A percentile compares a stretch with the other conserved stretches of the same genome.
These are phyloP conservation scores for Fusarium redolens DNA, from an alignment of 2,329 filamentous ascomycete genomes.

Conservation along the genomic window DNA sequence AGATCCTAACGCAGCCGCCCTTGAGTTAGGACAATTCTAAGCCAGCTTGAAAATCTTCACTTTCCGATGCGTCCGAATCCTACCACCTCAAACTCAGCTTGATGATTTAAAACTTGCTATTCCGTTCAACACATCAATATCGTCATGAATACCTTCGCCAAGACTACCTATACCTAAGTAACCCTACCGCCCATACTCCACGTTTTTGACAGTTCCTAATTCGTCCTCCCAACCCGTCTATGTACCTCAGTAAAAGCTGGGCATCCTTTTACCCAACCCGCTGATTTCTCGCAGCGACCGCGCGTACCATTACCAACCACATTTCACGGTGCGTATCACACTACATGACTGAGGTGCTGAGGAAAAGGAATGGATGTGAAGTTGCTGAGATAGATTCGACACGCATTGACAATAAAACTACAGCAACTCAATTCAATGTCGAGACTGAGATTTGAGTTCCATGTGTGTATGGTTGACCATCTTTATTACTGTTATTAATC, in stretches of 20 bases:
- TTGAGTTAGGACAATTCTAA: neutral
- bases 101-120: neutral
- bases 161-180: slow-evolving; percentile 19
- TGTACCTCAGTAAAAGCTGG: slow-evolving; percentile 8
- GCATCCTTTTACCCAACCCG: slow-evolving; percentile 19
- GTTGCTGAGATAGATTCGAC: neutral
- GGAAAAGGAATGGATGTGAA: neutral
- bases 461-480: neutral
- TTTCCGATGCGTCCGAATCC: slow-evolving; percentile 32
- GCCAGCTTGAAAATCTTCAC: neutral
- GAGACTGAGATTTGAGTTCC: slow-evolving; percentile 18
- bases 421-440: neutral
- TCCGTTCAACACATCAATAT: neutral
- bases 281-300: slow-evolving; percentile 23
- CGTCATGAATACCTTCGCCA: slow-evolving; percentile 19
- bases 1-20: neutral
- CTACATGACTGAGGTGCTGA: neutral
- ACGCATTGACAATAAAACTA: neutral
- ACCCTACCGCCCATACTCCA: slow-evolving; percentile 32
- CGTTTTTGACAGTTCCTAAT: slow-evolving; percentile 26
- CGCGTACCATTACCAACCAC: slow-evolving; percentile 29
- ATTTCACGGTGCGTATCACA: slow-evolving; percentile 3
- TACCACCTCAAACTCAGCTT: neutral
- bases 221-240: slow-evolving; percentile 16
- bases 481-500: too few relatives aligned